phyloP scores from a whole-genome alignment of 2,329 filamentous ascomycete species.

The Chaetomiaceae sp. region DNA sequence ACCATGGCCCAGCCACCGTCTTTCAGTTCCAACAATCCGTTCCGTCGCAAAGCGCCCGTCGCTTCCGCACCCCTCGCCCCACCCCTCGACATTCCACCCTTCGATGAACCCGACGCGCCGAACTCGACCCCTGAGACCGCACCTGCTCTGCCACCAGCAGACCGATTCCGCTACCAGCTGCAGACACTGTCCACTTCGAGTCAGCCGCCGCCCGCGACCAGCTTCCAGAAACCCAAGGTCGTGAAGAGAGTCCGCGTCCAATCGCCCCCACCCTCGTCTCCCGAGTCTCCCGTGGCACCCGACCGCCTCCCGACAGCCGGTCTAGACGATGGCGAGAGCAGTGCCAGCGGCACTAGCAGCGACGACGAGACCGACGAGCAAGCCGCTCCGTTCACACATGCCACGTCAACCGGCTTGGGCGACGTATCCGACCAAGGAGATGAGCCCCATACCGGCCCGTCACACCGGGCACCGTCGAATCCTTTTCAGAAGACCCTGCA shows the following conservation, averaged over 20 bases:
- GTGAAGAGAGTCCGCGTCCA: conserved; percentile 64
- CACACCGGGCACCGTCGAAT: conserved; percentile 38
- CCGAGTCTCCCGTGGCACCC: conserved; percentile 43
- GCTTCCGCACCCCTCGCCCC: conserved; percentile 26
- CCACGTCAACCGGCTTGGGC: conserved; percentile 22
- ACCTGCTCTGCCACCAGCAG: conserved; percentile 28
- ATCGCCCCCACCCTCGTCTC: conserved; percentile 57
- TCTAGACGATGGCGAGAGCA: conserved; percentile 26
- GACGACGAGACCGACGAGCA: conserved; percentile 27
- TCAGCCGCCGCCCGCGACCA: conserved; percentile 33
- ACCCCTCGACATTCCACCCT: conserved; percentile 19
- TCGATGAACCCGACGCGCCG: conserved; percentile 14
- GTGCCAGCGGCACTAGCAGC: conserved; percentile 17
- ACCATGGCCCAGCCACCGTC: conserved; percentile 33
- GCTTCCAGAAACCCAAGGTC: conserved; percentile 44
- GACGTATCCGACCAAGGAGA: conserved; percentile 28
- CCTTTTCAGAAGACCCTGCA: conserved; percentile 54
- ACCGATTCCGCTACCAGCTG: conserved; percentile 30
- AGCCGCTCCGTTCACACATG: conserved; percentile 33
- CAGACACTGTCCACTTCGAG: conserved; percentile 30
- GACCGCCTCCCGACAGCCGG: conserved; percentile 30
- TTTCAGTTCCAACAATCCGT: conserved; percentile 47
- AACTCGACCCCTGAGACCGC: conserved; percentile 10
- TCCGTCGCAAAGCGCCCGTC: conserved; percentile 41
- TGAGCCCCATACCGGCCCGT: conserved; percentile 26